Conservation (phyloP, 176 grass and related monocot genomes). For the Hsuehochloa calcarea region DNA sequence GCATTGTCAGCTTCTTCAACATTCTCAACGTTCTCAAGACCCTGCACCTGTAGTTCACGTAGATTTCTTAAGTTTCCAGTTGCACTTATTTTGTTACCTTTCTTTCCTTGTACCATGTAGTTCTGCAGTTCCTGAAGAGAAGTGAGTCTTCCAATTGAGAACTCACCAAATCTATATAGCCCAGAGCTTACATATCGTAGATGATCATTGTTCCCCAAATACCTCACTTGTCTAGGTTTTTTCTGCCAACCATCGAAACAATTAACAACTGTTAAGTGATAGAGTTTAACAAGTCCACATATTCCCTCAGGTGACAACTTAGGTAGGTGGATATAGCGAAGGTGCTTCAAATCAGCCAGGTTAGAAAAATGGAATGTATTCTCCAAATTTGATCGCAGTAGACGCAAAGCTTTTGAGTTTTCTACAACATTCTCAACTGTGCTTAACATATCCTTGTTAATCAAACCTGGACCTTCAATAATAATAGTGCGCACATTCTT, state of each 20-base stretch:
- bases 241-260: background rate
- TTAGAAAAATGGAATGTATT: constrained; percentile 19
- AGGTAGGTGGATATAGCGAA: constrained; percentile 27
- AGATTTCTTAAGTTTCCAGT: background rate
- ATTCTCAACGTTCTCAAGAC: constrained; percentile 38
- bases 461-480: background rate
- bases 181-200: constrained; percentile 28
- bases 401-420: constrained; percentile 34
- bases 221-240: background rate
- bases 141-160: constrained; percentile 31
- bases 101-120: background rate
- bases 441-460: background rate
- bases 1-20: constrained; percentile 25
- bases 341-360: constrained; percentile 34
- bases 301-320: background rate
- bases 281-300: background rate
- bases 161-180: background rate
- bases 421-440: background rate
- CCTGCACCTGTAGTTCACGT: background rate
- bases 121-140: constrained; percentile 30
- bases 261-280: constrained; percentile 24
- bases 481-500: constrained; percentile 32
- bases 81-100: constrained; percentile 24
- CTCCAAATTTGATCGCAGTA: constrained; percentile 8
- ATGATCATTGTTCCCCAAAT: constrained; percentile 16